phyloP scores from a whole-genome alignment of 2,329 filamentous ascomycete genomes.

The Aphanocladium album region DNA sequence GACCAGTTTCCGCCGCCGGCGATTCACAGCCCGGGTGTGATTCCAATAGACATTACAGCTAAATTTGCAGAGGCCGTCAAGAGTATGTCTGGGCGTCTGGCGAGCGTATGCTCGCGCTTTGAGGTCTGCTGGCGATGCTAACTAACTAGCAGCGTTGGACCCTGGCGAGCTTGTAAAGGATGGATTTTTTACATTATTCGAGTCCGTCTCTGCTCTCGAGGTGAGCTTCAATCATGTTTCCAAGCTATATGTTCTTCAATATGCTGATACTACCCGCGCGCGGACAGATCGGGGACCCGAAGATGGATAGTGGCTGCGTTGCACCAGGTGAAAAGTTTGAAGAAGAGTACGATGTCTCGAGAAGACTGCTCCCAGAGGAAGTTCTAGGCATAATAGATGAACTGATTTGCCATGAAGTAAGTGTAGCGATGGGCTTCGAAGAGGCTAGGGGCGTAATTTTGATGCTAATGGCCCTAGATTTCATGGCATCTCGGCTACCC shows the following conservation, averaged over 20 bases:
- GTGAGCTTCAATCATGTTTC: slow-evolving; percentile 30
- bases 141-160: slow-evolving; percentile 54
- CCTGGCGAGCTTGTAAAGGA: slow-evolving; percentile 88
- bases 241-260: neutral
- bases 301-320: slow-evolving; percentile 94
- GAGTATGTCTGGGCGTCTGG: slow-evolving; percentile 35
- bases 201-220: slow-evolving; percentile 84
- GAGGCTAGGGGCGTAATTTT: neutral
- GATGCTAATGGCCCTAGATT: slow-evolving; percentile 53
- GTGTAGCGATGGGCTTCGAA: slow-evolving; percentile 14
- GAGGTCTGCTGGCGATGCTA: slow-evolving; percentile 19
- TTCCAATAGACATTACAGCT: slow-evolving; percentile 54
- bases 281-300: slow-evolving; percentile 89
- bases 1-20: slow-evolving; percentile 34
- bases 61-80: slow-evolving; percentile 49
- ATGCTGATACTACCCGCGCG: neutral
- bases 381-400: slow-evolving; percentile 93
- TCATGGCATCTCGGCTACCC: slow-evolving; percentile 97
- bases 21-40: slow-evolving; percentile 43
- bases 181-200: slow-evolving; percentile 89
- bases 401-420: slow-evolving; percentile 79
- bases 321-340: slow-evolving; percentile 75
- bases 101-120: neutral
- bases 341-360: slow-evolving; percentile 71
- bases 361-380: slow-evolving; percentile 66